Evolutionary conservation across 306 rosid species (phyloP).

Genomic region (Trifolium pratense): DNA sequence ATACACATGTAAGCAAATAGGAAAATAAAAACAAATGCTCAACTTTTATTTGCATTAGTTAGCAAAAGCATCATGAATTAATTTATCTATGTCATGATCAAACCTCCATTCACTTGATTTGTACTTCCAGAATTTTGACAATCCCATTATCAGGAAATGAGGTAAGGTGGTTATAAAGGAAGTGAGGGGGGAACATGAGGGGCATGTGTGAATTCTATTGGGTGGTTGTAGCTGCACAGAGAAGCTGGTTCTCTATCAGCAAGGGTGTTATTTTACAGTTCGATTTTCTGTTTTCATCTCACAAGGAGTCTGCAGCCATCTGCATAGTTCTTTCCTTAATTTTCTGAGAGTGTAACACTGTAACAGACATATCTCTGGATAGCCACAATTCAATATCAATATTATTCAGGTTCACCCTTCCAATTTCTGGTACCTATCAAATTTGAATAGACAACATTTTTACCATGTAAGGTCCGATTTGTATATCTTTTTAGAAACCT

Average conservation of each 20-base stretch:
- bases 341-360: neutral
- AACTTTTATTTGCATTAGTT: neutral
- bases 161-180: neutral
- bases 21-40: neutral
- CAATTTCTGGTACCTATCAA: too few species aligned
- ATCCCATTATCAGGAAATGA: neutral
- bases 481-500: too few species aligned
- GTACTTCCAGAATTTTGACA: neutral
- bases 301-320: neutral
- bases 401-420: too few species aligned
- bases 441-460: too few species aligned
- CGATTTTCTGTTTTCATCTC: neutral
- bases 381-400: too few species aligned
- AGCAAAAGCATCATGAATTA: neutral
- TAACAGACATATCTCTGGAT: too few species aligned
- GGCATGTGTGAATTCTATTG: neutral
- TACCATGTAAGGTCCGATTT: too few species aligned
- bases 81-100: neutral
- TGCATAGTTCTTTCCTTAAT: neutral
- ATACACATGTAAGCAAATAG: neutral
- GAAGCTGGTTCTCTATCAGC: constrained; percentile 3
- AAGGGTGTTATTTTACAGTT: neutral
- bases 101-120: neutral
- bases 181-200: neutral
- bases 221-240: neutral